Evolutionary conservation across 345 rosid genomes (phyloP), one percentile per base, ranked within the genome.

Genomic region (Pugionium dolabratum): DNA sequence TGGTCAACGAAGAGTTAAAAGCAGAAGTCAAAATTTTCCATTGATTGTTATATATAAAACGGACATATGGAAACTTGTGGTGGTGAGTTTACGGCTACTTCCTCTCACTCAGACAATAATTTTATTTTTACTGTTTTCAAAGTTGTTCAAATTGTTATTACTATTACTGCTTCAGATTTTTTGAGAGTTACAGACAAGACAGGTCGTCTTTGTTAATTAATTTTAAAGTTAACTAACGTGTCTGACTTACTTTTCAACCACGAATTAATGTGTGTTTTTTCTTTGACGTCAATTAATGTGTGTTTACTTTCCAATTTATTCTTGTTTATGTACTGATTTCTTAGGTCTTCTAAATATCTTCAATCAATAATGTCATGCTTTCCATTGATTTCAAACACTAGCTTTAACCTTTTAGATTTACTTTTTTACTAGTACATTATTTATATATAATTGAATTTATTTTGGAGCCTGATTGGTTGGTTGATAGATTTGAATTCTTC

Each of bases 101-200:
- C 29, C 31, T n/a, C n/a, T n/a, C 36, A 25, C n/a, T 49, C 7
- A 54, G 57, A 67, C 52, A 59, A 52, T 36, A 44, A 39, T 52
- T 54, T 30, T 39, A 1, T 59, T 49, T 47, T 32, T 5, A 26
- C 27, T 37, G 10, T 55, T 73, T 59, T 61, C 63, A 39, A 67
- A 45, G 58, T 47, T 67, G 46, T 47, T 66, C 68, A 74, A 67
- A 60, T 47, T 53, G 45, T 5, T 43, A 68, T 67, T 69, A 54
- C 67, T 67, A 74, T 47, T 7, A 33, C 52, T 39, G 42, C 33
- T 67, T 60, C 77, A 62, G 73, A 67, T 61, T 67, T 69, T 62
- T 67, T 0, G 10, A 67, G 8, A 46, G 68, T 66, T 59, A n/a
- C 54, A 28, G 60, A 74, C 69, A 67, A 67, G 78, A 67, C 73